Percentiles rank a stretch among this genome's conserved stretches.
phyloP scores from a whole-genome alignment of 495 filamentous ascomycete species.

The Cercophora samala region DNA sequence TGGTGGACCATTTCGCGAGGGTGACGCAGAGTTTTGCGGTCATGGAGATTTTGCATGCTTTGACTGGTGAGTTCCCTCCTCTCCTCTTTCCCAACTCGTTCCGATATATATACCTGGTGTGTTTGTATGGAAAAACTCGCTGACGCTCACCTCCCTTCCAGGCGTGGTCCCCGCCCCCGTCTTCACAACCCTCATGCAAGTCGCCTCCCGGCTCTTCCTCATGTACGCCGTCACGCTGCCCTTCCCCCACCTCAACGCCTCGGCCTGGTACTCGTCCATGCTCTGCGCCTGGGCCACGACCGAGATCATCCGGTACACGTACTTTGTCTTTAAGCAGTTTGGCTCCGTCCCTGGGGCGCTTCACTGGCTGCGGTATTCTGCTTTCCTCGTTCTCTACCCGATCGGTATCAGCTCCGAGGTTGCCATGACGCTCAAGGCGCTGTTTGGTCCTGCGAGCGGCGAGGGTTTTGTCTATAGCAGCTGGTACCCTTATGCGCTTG shows the following conservation, averaged over 20 bases:
- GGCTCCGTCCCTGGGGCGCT: constrained; percentile 56
- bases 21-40: constrained; percentile 79
- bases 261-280: constrained; percentile 62
- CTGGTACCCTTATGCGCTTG: constrained; percentile 57
- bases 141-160: constrained; percentile 23
- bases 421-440: constrained; percentile 67
- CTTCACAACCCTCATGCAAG: constrained; percentile 84
- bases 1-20: constrained; percentile 62
- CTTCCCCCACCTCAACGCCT: constrained; percentile 58
- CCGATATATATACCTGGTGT: constrained; percentile 1
- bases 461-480: constrained; percentile 22
- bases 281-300: constrained; percentile 79
- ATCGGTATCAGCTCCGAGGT: constrained; percentile 85
- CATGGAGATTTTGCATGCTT: constrained; percentile 78
- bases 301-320: constrained; percentile 84
- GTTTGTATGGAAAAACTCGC: neutral
- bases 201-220: constrained; percentile 74
- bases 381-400: constrained; percentile 89
- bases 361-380: constrained; percentile 88
- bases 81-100: neutral
- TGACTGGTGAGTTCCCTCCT: constrained; percentile 51
- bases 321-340: constrained; percentile 71
- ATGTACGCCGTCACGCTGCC: constrained; percentile 71
- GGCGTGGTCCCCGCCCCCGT: constrained; percentile 82
- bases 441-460: constrained; percentile 56